Evolutionary conservation across 495 filamentous ascomycete genomes (phyloP), one percentile per base, ranked within the genome.

Genomic region (Pseudomonodictys pantanalensis): DNA sequence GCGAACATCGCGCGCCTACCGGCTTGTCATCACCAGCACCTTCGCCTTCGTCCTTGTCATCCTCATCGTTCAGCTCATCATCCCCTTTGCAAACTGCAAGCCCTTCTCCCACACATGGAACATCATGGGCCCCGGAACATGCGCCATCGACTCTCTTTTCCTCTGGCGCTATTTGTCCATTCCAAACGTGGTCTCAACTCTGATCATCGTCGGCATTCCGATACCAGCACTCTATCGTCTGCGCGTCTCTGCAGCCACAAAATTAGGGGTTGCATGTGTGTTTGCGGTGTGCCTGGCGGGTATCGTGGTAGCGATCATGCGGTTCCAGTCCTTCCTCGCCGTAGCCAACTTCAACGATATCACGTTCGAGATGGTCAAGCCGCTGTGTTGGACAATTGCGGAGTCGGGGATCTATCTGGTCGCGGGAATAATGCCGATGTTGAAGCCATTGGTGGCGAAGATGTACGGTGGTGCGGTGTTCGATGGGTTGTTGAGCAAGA

Each of bases 391-490:
- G 58, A 61, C 58, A 1, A 41, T 55, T 22, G 58, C 50, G 10
- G 58, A 61, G 43, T 29, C 20, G 7, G 58, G 58, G 3, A 61
- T 61, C 30, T 61, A 61, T 35, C 25, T 61, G 26, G 30, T 61
- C 2, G 58, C 47, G 18, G 58, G 58, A 15, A 43, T 61, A n/a
- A 10, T 61, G 42, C 49, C 50, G 23, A 61, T 43, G 42, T 32
- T 61, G 26, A 53, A 26, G 42, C 58, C 58, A 17, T 32, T 61
- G 18, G 32, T 42, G 15, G 55, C 17, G 50, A 51, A 42, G 49
- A 25, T 61, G 25, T 32, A 15, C 48, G 41, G 42, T 12, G 51
- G 42, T 5, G 58, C 17, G 1, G 11, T 35, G 9, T 61, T 61
- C 18, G 50, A 55, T 6, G 22, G 25, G 35, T 7, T 60, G 1